Base-by-base conservation (phyloP, 2,329 filamentous ascomycete genomes). In the Hymenoscyphus occultus region DNA sequence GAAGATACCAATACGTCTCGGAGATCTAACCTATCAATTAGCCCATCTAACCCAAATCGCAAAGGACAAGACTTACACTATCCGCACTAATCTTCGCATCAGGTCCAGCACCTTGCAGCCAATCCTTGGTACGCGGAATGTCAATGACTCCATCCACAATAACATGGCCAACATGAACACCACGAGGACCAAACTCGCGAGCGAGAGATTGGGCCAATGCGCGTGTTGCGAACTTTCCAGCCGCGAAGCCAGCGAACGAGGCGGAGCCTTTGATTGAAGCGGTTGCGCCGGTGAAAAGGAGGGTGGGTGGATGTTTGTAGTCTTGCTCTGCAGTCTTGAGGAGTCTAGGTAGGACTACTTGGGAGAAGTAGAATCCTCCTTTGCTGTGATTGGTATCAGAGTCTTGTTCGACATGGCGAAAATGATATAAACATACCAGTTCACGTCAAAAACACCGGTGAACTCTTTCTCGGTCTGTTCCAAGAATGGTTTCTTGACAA, bases 231-330 rank as follows among this genome's bases (percentile, higher is more conserved):
- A 92, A 96, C 76, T 96, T 96, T 35, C 89, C 90, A 1, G 87
- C 85, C 0, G 92, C 89, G 73, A 97, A 96, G 7, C 84, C 79
- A 0, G 86, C 80, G 76, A 92, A 90, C 13, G 81, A 79, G 0
- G 91, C 87, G 12, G 86, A 89, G 3, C 90, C 90, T 72, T 88
- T 90, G 19, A 94, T 71, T 0, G 89, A 91, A 0, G 92, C 93
- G 0, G 93, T 96, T 0, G 93, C 92, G 39, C 93, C 93, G 0
- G 93, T 96, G 77, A 96, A 90, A 72, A 97, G 89, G 22, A 97
- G 80, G 0, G 90, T 89, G 0, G 92, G 92, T 4, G 92, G 91
- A 73, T 92, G 78, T 39, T 83, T 80, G 56, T 80, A 78, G 0
- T 77, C 76, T 51, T 14, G 48, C 40, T 77, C 72, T 0, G 86